These are phyloP conservation scores for Lodderomyces margitis DNA, from an alignment of 1,139 yeast species.

Conservation along the genomic window DNA sequence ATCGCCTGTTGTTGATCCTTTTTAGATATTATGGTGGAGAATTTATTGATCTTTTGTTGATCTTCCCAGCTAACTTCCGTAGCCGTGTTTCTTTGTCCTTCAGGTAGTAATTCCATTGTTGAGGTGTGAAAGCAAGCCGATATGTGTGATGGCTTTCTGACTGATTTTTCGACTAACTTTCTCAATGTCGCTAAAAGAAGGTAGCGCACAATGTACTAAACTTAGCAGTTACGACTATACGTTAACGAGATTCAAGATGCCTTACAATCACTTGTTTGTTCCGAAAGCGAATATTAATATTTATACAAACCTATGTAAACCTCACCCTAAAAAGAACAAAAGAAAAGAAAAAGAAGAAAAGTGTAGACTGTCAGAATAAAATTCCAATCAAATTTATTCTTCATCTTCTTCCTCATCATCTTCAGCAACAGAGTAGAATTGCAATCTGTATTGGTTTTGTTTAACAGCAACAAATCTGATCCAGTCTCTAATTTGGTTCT, in stretches of 20 bases:
- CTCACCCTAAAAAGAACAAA: slow-evolving; percentile 5
- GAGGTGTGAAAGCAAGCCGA: no score
- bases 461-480: slow-evolving; percentile 97
- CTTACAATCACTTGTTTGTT: slow-evolving; percentile 1
- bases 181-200: neutral
- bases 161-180: neutral
- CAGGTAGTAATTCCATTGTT: slow-evolving; percentile 58
- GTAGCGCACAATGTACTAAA: no score
- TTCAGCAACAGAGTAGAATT: slow-evolving; percentile 97
- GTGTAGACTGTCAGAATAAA: neutral
- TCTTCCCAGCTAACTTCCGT: slow-evolving; percentile 84
- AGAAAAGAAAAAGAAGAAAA: neutral
- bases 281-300: slow-evolving; percentile 7
- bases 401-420: slow-evolving; percentile 88
- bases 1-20: slow-evolving; percentile 57
- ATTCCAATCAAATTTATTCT: slow-evolving; percentile 44
- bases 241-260: neutral
- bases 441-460: slow-evolving; percentile 96
- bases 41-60: slow-evolving; percentile 84
- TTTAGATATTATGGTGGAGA: slow-evolving; percentile 75
- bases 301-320: slow-evolving; percentile 7
- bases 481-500: slow-evolving; percentile 99
- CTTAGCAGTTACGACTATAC: no score
- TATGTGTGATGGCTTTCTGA: neutral
- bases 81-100: slow-evolving; percentile 62